Evolutionary conservation across 148 eudicot genomes (phyloP), one percentile per base, ranked within the genome.

Genomic region (Linanthus parryae): DNA sequence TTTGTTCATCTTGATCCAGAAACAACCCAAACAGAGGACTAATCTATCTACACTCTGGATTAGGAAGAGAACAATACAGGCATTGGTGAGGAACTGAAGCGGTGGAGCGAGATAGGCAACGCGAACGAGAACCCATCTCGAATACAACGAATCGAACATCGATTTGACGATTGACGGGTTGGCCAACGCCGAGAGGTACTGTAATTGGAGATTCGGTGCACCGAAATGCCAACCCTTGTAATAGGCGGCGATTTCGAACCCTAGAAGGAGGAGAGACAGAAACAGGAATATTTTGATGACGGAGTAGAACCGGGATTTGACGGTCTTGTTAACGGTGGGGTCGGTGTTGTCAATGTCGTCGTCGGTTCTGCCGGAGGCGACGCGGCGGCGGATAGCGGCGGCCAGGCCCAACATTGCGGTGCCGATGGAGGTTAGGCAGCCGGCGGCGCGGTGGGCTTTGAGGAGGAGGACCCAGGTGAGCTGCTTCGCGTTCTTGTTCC

Each of bases 11-110:
- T 74, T 75, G 73, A 91, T 75, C 87, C 87, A 91, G 9, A 79
- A 71, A 44, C 98, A 91, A 4, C 98, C 98, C 64, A 91, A 57
- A 35, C 94, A 91, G 1, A 76, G 66, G 22, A 91, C 40, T 7
- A 91, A 42, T 52, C 98, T 73, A 74, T 91, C 98, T 62, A 91
- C n/a, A 51, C 87, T 83, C 68, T 91, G 98, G 22, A 87, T 42
- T 2, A 92, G 72, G 49, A 92, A 92, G 36, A 92, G 75, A 0
- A 84, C 37, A 2, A 84, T 75, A 58, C 98, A 92, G 1, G 23
- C 75, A 74, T 82, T 82, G n/a, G 87, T 72, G 38, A 87, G 48
- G 56, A 80, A 70, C 56, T 87, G 96, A 0, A 92, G 78, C 4
- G 81, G 80, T 0, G 90, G 98, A 43, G 96, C 98, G 8, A 87